Base-by-base conservation (phyloP, 257 asterid species). In the Nicotiana tomentosiformis region DNA sequence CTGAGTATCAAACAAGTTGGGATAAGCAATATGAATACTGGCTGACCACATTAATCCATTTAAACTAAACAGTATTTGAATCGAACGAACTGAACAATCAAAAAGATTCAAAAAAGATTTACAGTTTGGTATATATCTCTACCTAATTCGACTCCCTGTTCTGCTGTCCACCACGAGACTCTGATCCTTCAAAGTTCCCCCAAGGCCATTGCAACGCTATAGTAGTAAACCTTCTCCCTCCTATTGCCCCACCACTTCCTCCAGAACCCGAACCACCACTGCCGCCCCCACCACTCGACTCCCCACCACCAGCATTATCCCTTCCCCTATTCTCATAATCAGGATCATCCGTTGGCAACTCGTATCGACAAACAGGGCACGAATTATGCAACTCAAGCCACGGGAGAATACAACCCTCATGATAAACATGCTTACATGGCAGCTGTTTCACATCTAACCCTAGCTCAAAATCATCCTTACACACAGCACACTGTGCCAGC, bases 361-460 rank as follows among this genome's bases (percentile, higher is more conserved):
- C 97, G 29, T 87, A 83, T 10, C 98, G 90, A 86, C 98, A 93
- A 81, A 94, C 94, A 0, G 98, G 98, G 86, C 97, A 94, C 2
- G 97, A 90, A 72, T 93, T 94, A 82, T 93, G 97, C 92, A 93
- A 55, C 89, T 92, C 94, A 72, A 94, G 89, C 98, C 98, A 94
- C 1, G 97, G 97, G 11, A 91, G 33, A 64, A 94, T 93, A 82
- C 98, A 94, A 5, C 92, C 97, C 10, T 86, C 80, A 30, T 94
- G 98, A 86, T 93, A 94, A 18, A 85, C 91, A 85, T 94, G 98
- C 84, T 91, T 92, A 84, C 98, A 94, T 4, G 97, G 97, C 92
- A 94, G 90, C 92, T 91, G 92, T 85, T 91, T 94, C 49, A 89
- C 97, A 76, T 51, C 80, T 43, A 82, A 84, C 30, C 90, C 92